Conservation (phyloP, 1,139 yeast genomes). For the Sugiyamaella paludigena region DNA sequence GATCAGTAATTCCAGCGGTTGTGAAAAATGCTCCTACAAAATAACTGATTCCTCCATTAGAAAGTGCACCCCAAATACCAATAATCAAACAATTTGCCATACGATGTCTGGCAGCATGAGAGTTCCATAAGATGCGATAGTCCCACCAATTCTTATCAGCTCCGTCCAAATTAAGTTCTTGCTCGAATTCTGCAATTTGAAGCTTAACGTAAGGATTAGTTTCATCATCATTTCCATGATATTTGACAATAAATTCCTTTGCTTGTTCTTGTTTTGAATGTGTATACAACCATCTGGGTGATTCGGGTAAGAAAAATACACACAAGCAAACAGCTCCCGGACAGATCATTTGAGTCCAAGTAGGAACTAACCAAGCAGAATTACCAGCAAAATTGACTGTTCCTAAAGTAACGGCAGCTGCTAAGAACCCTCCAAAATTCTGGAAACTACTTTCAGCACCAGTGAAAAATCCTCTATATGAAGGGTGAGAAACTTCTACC, state of each 20-base stretch:
- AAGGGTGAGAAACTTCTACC: constrained; percentile 23
- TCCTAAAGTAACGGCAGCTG: constrained; percentile 50
- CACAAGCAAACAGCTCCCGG: constrained; percentile 52
- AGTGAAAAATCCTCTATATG: constrained; percentile 22
- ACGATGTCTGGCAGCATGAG: constrained; percentile 39
- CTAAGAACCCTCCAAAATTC: constrained; percentile 46
- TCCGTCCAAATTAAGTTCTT: constrained; percentile 18
- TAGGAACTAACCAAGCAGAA: constrained; percentile 47
- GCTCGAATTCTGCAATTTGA: constrained; percentile 23
- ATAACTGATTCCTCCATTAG: constrained; percentile 21
- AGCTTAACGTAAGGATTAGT: constrained; percentile 21
- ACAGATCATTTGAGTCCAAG: constrained; percentile 43
- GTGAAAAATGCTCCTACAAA: constrained; percentile 20
- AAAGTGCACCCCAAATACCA: constrained; percentile 15
- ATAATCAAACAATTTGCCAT: constrained; percentile 15
- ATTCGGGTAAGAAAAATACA: constrained; percentile 61
- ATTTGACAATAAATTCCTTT: constrained; percentile 30
- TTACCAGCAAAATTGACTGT: constrained; percentile 34
- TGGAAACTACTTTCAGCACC: constrained; percentile 45
- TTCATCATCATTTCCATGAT: constrained; percentile 26
- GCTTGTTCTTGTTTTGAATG: constrained; percentile 49
- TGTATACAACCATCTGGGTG: constrained; percentile 62
- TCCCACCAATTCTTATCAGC: constrained; percentile 27
- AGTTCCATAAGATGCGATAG: constrained; percentile 37
- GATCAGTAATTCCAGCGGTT: constrained; percentile 21